Evolutionary conservation across 2,329 filamentous ascomycete species (phyloP).

Genomic region (Penicillium olsonii): DNA sequence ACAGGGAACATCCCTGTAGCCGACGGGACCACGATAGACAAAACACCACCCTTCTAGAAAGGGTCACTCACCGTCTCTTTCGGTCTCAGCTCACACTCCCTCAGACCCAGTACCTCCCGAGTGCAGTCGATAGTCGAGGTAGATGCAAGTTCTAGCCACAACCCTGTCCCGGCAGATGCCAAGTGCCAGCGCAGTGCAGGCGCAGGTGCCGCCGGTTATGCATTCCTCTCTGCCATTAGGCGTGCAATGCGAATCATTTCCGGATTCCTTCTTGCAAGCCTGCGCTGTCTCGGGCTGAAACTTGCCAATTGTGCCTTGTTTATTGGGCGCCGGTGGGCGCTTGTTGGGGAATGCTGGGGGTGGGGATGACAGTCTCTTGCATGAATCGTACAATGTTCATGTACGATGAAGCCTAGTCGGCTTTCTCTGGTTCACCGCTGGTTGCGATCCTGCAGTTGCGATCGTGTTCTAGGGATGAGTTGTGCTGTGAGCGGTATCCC

Average conservation of each 20-base stretch:
- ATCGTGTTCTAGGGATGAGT: conserved; percentile 4
- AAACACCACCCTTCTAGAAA: neutral
- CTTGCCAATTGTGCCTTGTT: neutral
- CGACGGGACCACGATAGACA: neutral
- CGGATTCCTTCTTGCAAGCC: conserved; percentile 3
- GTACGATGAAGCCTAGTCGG: neutral
- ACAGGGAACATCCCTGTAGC: conserved; percentile 1
- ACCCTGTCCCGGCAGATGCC: conserved; percentile 6
- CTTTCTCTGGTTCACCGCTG: conserved; percentile 5
- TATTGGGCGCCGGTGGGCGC: too few relatives aligned
- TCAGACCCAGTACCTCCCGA: neutral
- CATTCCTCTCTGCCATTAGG: neutral
- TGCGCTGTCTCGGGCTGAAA: neutral
- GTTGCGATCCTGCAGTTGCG: conserved; percentile 2
- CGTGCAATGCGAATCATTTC: conserved; percentile 4
- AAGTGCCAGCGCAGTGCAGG: conserved; percentile 7
- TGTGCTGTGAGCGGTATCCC: conserved; percentile 6
- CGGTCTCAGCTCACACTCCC: neutral
- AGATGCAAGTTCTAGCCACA: conserved; percentile 1
- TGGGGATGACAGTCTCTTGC: neutral
- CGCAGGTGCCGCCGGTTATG: conserved; percentile 1
- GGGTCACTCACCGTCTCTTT: conserved; percentile 9
- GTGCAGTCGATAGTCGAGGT: conserved; percentile 5
- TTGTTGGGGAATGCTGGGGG: neutral
- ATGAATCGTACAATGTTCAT: conserved; percentile 3